Evolutionary conservation across 768 basidiomycete species (phyloP).

Genomic region (Suillus subaureus): DNA sequence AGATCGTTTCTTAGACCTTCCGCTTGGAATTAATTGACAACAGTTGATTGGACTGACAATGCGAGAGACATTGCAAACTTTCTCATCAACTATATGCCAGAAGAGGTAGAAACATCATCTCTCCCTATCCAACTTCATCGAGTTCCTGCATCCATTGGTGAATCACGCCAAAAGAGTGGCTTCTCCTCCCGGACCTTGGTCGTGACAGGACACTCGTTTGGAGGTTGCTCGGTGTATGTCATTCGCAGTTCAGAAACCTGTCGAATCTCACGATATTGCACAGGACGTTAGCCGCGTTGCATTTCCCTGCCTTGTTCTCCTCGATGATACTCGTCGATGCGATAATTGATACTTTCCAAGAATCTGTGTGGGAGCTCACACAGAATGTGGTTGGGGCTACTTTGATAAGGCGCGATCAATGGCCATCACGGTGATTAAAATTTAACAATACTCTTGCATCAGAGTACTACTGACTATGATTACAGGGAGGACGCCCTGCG

Average conservation of each 20-base stretch:
- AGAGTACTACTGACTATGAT: no score
- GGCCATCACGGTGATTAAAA: slow-evolving; percentile 56
- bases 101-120: slow-evolving; percentile 27
- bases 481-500: no score
- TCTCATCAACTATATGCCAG: slow-evolving; percentile 66
- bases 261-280: slow-evolving; percentile 5
- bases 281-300: slow-evolving; percentile 65
- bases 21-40: no score
- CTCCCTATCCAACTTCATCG: slow-evolving; percentile 59
- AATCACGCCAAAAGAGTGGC: slow-evolving; percentile 1
- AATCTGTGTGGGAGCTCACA: not conserved
- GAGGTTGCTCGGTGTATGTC: slow-evolving; percentile 75
- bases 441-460: not conserved
- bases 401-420: slow-evolving; percentile 58
- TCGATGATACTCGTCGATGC: slow-evolving; percentile 80
- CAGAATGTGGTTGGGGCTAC: slow-evolving; percentile 41
- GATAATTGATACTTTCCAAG: slow-evolving; percentile 43
- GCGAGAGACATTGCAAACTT: slow-evolving; percentile 80
- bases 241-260: slow-evolving; percentile 1
- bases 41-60: no score
- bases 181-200: slow-evolving; percentile 43
- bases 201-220: slow-evolving; percentile 82
- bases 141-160: slow-evolving; percentile 43
- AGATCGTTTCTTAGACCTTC: no score
- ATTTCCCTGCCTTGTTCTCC: slow-evolving; percentile 67